A percentile compares a stretch with the other conserved stretches of the same genome.
Conservation (phyloP, 495 filamentous ascomycete species). For the Ramalina intermedia region DNA sequence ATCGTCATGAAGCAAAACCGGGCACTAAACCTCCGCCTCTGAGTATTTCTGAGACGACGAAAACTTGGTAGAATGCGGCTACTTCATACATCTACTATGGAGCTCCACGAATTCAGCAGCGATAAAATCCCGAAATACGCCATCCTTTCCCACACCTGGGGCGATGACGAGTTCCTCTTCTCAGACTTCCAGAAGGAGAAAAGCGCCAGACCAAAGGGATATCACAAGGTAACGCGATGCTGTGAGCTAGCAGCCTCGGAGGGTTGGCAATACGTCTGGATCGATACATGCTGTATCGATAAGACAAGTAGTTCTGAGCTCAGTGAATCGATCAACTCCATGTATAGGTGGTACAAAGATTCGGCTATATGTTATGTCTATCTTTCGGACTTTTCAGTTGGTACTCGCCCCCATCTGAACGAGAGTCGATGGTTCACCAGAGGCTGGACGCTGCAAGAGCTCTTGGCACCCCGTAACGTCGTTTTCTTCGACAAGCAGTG, state of each 20-base stretch:
- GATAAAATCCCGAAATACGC: slow-evolving; percentile 12
- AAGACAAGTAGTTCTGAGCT: slow-evolving; percentile 22
- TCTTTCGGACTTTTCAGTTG: slow-evolving; percentile 12
- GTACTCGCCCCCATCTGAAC: not conserved
- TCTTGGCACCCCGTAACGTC: slow-evolving; percentile 19
- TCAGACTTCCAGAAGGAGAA: no score
- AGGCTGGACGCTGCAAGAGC: slow-evolving; percentile 30
- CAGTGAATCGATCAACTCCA: slow-evolving; percentile 19
- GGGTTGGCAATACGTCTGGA: slow-evolving; percentile 20
- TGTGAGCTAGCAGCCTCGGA: no score
- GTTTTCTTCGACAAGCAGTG: slow-evolving; percentile 20
- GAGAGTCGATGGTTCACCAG: slow-evolving; percentile 23
- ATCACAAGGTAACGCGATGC: no score
- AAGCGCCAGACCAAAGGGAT: no score
- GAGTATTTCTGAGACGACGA: no score
- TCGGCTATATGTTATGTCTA: slow-evolving; percentile 16
- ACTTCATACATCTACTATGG: slow-evolving; percentile 1
- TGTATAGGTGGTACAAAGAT: slow-evolving; percentile 19
- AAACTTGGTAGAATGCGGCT: slow-evolving; percentile 4
- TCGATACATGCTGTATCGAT: slow-evolving; percentile 28
- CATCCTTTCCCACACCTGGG: slow-evolving; percentile 17
- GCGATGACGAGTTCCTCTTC: not conserved
- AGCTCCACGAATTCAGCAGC: not conserved
- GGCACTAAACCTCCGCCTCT: no score
- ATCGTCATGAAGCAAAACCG: no score